Evolutionary conservation across 1,139 yeast species (phyloP).

Genomic region (Taphrina populina): DNA sequence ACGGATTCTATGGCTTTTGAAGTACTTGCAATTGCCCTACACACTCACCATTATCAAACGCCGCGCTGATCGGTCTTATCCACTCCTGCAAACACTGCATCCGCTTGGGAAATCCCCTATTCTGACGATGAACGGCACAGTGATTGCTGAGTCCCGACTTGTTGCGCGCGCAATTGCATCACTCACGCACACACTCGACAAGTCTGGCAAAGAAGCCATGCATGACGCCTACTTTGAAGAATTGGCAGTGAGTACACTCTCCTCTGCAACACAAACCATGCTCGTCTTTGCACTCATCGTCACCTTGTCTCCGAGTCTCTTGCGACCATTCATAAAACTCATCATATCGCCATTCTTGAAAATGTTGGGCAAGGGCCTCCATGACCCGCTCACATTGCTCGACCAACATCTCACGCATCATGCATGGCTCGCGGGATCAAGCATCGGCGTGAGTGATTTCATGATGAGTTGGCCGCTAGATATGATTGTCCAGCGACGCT

Average conservation of each 20-base stretch:
- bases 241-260: background rate
- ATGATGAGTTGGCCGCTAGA: constrained; percentile 18
- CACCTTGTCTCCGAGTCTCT: background rate
- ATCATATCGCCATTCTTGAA: background rate
- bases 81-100: background rate
- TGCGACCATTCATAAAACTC: background rate
- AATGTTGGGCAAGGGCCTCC: background rate
- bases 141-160: background rate
- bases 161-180: background rate
- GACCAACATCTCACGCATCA: background rate
- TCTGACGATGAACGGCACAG: background rate
- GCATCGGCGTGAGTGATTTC: constrained; percentile 7
- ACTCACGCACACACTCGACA: background rate
- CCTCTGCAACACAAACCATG: background rate
- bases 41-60: background rate
- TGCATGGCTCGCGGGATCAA: constrained; percentile 5
- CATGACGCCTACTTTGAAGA: constrained; percentile 3
- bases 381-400: background rate
- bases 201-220: background rate
- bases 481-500: background rate
- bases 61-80: background rate
- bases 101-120: constrained; percentile 11
- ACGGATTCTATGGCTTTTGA: constrained; percentile 3
- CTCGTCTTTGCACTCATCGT: constrained; percentile 5
- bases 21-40: background rate